A percentile compares a stretch with the other conserved stretches of the same genome.
Conservation (phyloP, 2,329 filamentous ascomycete genomes). For the Penicillium fuscoglaucum region DNA sequence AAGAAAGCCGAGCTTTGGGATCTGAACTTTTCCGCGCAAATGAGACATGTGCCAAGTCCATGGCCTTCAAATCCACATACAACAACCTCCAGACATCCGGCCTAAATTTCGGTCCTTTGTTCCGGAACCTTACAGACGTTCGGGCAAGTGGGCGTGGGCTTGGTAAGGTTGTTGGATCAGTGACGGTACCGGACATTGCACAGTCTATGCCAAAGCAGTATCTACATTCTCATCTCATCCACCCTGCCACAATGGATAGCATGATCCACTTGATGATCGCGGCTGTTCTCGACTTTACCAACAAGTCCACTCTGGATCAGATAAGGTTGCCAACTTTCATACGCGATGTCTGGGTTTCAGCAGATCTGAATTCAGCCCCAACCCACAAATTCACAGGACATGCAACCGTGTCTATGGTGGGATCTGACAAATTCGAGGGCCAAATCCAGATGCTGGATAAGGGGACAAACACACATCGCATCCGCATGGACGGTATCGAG, state of each 20-base stretch:
- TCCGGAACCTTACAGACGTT: slow-evolving; percentile 32
- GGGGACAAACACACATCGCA: slow-evolving; percentile 8
- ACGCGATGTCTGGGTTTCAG: slow-evolving; percentile 36
- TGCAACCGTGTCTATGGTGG: slow-evolving; percentile 19
- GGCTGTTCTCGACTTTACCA: slow-evolving; percentile 27
- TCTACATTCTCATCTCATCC: slow-evolving; percentile 36
- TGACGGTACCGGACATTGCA: slow-evolving; percentile 32
- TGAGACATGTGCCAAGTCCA: slow-evolving; percentile 22
- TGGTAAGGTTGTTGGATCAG: slow-evolving; percentile 25
- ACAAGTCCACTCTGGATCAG: slow-evolving; percentile 22
- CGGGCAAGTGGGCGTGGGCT: slow-evolving; percentile 17
- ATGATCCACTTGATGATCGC: slow-evolving; percentile 35
- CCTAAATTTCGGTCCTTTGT: slow-evolving; percentile 33
- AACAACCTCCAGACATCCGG: slow-evolving; percentile 30
- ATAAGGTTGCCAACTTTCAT: slow-evolving; percentile 35
- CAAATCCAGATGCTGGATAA: slow-evolving; percentile 23
- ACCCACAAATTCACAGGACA: slow-evolving; percentile 26
- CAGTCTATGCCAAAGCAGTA: slow-evolving; percentile 37
- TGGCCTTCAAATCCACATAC: slow-evolving; percentile 29
- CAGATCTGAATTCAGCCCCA: slow-evolving; percentile 22
- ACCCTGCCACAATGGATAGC: slow-evolving; percentile 40
- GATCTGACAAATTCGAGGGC: slow-evolving; percentile 19
- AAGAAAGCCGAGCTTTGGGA: slow-evolving; percentile 18
- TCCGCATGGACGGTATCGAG: slow-evolving; percentile 31
- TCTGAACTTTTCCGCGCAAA: slow-evolving; percentile 13